phyloP scores from a whole-genome alignment of 2,329 filamentous ascomycete genomes.

The Aureobasidium zeae region DNA sequence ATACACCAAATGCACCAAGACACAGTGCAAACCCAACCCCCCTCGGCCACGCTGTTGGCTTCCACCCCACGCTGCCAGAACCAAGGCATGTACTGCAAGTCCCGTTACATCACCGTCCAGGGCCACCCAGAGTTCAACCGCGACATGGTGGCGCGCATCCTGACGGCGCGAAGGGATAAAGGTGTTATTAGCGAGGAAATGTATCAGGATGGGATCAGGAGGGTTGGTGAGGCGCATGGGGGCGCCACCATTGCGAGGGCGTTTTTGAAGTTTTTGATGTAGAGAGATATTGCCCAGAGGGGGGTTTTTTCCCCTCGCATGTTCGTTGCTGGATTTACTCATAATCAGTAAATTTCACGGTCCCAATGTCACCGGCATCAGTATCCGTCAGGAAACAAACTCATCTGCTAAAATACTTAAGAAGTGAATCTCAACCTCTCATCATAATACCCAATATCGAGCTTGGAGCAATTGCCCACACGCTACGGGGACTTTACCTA shows the following conservation, averaged over 20 bases:
- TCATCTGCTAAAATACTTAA: too few species aligned
- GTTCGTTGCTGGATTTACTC: too few species aligned
- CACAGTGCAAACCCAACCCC: slow-evolving; percentile 56
- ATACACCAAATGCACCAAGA: slow-evolving; percentile 86
- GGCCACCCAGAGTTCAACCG: slow-evolving; percentile 77
- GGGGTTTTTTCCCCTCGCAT: not conserved
- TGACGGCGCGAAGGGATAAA: slow-evolving; percentile 52
- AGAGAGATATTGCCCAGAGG: not conserved
- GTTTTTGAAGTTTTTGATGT: slow-evolving; percentile 59
- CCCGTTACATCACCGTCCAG: slow-evolving; percentile 65
- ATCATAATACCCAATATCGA: too few species aligned
- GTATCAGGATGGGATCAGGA: slow-evolving; percentile 58
- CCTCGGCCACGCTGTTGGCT: slow-evolving; percentile 53
- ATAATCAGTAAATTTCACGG: too few species aligned
- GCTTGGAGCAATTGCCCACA: too few species aligned
- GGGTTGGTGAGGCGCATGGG: slow-evolving; percentile 62
- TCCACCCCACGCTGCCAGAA: slow-evolving; percentile 58
- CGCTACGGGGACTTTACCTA: too few species aligned
- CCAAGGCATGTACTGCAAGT: slow-evolving; percentile 68
- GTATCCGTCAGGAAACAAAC: too few species aligned
- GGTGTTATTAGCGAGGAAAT: slow-evolving; percentile 63
- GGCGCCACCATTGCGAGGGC: slow-evolving; percentile 64
- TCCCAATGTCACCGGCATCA: too few species aligned
- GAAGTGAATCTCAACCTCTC: too few species aligned
- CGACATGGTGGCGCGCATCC: slow-evolving; percentile 60